phyloP scores from a whole-genome alignment of 768 basidiomycete species.

The Phanerodontia chrysosporium region DNA sequence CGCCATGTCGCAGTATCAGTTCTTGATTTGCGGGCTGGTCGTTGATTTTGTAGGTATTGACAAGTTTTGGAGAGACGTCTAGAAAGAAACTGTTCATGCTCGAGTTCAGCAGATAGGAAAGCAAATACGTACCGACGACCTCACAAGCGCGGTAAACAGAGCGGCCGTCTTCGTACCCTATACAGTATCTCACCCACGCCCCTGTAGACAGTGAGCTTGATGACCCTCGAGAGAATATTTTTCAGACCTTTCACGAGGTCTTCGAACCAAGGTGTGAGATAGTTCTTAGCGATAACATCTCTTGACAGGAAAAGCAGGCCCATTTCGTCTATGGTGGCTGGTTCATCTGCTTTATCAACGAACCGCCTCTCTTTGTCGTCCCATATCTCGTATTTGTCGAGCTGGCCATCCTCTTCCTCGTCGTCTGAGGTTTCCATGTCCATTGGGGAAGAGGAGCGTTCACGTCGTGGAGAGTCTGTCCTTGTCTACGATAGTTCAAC shows the following conservation, averaged over 20 bases:
- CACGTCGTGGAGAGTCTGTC: slow-evolving; percentile 56
- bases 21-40: slow-evolving; percentile 55
- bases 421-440: slow-evolving; percentile 86
- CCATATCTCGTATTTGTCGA: slow-evolving; percentile 68
- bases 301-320: slow-evolving; percentile 62
- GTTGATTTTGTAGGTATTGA: slow-evolving; percentile 72
- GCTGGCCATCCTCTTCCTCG: slow-evolving; percentile 72
- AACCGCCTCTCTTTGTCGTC: slow-evolving; percentile 60
- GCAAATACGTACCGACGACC: slow-evolving; percentile 57
- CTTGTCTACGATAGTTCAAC: slow-evolving; percentile 34
- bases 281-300: slow-evolving; percentile 65
- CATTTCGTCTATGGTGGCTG: slow-evolving; percentile 54
- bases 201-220: slow-evolving; percentile 37
- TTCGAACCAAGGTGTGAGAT: slow-evolving; percentile 79
- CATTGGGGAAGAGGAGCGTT: slow-evolving; percentile 76
- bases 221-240: not conserved
- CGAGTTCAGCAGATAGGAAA: not conserved
- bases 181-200: slow-evolving; percentile 81
- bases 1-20: slow-evolving; percentile 77
- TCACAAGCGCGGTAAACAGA: slow-evolving; percentile 82
- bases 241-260: slow-evolving; percentile 71
- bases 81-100: slow-evolving; percentile 14
- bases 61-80: slow-evolving; percentile 48
- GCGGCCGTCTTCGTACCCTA: slow-evolving; percentile 55
- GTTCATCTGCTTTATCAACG: slow-evolving; percentile 43